phyloP scores from a whole-genome alignment of 805 yeast genomes.

The Yarrowia sp. region DNA sequence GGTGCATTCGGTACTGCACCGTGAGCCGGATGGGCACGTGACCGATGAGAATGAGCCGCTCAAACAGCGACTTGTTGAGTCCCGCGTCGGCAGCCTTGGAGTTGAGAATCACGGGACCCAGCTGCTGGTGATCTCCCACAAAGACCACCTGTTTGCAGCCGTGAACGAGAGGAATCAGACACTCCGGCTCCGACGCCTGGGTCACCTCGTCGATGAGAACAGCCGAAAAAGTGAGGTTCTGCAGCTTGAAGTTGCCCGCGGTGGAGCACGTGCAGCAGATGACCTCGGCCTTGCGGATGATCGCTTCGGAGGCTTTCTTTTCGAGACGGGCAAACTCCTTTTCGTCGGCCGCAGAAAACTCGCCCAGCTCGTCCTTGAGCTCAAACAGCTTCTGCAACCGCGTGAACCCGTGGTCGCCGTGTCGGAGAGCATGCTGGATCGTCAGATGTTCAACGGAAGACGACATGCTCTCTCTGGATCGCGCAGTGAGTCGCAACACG shows the following conservation, averaged over 20 bases:
- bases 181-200: conserved; percentile 93
- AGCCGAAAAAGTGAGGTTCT: conserved; percentile 65
- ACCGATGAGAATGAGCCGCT: conserved; percentile 80
- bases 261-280: conserved; percentile 93
- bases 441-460: conserved; percentile 64
- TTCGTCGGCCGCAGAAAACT: conserved; percentile 63
- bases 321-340: conserved; percentile 54
- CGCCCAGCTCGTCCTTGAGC: conserved; percentile 71
- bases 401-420: conserved; percentile 45
- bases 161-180: conserved; percentile 83
- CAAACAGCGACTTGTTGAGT: conserved; percentile 83
- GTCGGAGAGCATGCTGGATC: conserved; percentile 62
- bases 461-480: conserved; percentile 80
- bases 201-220: conserved; percentile 93
- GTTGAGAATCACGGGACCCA: conserved; percentile 89
- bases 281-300: conserved; percentile 69
- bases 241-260: conserved; percentile 78
- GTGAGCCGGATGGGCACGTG: conserved; percentile 85
- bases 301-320: conserved; percentile 57
- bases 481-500: conserved; percentile 80
- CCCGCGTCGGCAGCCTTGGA: conserved; percentile 87
- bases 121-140: conserved; percentile 95
- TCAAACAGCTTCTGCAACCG: conserved; percentile 64
- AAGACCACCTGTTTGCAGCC: conserved; percentile 89
- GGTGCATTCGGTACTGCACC: conserved; percentile 96